phyloP scores from a whole-genome alignment of 352 stramenopile genomes.

The Pythium oligandrum region DNA sequence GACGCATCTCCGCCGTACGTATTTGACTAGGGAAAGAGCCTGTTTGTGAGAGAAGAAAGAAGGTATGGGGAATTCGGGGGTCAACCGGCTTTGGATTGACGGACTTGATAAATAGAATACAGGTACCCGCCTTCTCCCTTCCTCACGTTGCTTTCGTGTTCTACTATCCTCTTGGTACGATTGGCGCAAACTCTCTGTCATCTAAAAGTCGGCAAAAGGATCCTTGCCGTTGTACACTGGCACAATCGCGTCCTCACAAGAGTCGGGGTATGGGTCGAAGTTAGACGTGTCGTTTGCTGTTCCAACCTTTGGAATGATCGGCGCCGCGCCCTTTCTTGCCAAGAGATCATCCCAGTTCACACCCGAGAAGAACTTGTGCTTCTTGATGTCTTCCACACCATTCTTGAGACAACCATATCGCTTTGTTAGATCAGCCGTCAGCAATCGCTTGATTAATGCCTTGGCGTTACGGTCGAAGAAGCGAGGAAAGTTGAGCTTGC shows the following conservation, averaged over 20 bases:
- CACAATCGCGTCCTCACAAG: constrained; percentile 84
- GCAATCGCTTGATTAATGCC: constrained; percentile 95
- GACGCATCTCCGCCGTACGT: not conserved
- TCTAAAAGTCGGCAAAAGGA: constrained; percentile 92
- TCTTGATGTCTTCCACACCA: constrained; percentile 95
- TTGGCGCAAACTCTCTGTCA: not conserved
- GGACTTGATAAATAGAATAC: constrained; percentile 24
- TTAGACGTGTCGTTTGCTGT: constrained; percentile 94
- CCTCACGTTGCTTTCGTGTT: constrained; percentile 3
- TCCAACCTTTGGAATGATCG: constrained; percentile 91
- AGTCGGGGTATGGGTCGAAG: constrained; percentile 96
- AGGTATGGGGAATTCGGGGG: too few species aligned
- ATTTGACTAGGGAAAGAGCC: too few species aligned
- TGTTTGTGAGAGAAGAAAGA: too few species aligned
- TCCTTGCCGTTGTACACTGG: constrained; percentile 92
- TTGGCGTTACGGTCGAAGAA: constrained; percentile 96
- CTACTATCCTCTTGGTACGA: constrained; percentile 1
- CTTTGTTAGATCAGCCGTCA: constrained; percentile 95
- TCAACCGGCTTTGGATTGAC: too few species aligned
- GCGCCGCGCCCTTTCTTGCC: constrained; percentile 83
- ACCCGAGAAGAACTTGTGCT: constrained; percentile 94
- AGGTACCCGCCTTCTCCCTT: constrained; percentile 4
- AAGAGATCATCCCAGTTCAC: constrained; percentile 91
- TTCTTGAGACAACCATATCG: constrained; percentile 96
- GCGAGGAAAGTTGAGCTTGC: constrained; percentile 93